Evolutionary conservation across 352 stramenopile genomes (phyloP).

Genomic region (Globisporangium viniferum): DNA sequence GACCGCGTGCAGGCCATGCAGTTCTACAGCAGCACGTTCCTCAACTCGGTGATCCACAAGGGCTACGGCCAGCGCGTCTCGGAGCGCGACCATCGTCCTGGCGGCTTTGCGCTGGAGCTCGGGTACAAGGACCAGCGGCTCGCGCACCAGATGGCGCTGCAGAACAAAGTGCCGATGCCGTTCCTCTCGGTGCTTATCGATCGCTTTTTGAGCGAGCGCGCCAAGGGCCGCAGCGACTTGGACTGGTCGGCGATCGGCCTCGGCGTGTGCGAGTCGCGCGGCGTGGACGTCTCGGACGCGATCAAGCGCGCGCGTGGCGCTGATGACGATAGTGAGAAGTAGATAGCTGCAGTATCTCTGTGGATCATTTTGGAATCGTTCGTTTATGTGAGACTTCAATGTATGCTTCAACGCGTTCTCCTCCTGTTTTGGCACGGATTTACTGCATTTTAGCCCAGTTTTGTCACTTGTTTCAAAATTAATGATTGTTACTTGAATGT

Average conservation of each 20-base stretch:
- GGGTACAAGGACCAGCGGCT: conserved; percentile 75
- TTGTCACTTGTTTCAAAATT: neutral
- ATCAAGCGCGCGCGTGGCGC: conserved; percentile 27
- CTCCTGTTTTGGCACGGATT: neutral
- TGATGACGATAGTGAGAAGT: neutral
- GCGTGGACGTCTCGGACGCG: conserved; percentile 48
- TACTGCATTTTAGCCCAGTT: neutral
- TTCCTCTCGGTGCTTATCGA: conserved; percentile 74
- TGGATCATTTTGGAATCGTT: neutral
- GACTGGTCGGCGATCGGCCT: conserved; percentile 80
- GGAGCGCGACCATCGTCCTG: conserved; percentile 63
- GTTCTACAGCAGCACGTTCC: conserved; percentile 78
- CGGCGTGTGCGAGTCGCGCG: conserved; percentile 49
- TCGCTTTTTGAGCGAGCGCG: conserved; percentile 57
- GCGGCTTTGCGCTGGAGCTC: conserved; percentile 71
- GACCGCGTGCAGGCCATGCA: conserved; percentile 71
- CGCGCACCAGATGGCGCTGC: conserved; percentile 51
- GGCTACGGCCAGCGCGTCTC: conserved; percentile 77
- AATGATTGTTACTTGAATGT: neutral
- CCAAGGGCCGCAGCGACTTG: conserved; percentile 54
- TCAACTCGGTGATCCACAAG: conserved; percentile 80
- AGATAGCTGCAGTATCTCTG: neutral
- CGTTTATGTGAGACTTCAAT: neutral
- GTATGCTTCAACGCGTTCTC: neutral
- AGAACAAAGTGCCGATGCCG: conserved; percentile 64